Base-by-base conservation (phyloP, 1,139 yeast species). In the Kluyveromyces marxianus region DNA sequence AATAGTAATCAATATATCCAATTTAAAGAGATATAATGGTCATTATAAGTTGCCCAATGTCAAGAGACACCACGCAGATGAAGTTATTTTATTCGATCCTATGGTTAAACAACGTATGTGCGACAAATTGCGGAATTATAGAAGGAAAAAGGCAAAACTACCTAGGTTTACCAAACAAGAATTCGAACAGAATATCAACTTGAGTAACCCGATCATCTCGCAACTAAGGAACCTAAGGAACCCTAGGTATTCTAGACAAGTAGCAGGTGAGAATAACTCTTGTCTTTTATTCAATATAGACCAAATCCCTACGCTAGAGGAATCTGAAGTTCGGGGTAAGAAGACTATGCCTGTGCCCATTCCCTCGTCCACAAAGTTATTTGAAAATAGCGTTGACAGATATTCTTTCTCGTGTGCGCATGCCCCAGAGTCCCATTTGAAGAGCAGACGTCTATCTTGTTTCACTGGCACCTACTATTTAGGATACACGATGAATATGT, bases 181-280 rank as follows among this genome's bases (percentile, higher is more conserved):
- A n/a, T 34, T 33, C 8, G 38, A 40, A 5, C 43, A 40, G 24
- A 40, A 34, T 21, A 40, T 40, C 6, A 34, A 34, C 27, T 26
- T 35, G 7, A 35, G 28, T 6, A 37, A 40, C 24, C 38, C 43
- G 4, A 32, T 40, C 8, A 26, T 40, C 21, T 14, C 34, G 2
- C 26, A 26, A n/a, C 26, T 40, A 33, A 4, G 25, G 21, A 28
- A 27, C 4, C 8, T 40, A 8, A 26, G 43, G 24, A 28, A 10
- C 25, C 37, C 43, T n/a, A 35, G 33, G n/a, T 10, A n/a, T 7
- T 21, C 5, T 27, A 26, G 21, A 2, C 38, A 28, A 10, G n/a
- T 29, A n/a, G 30, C 37, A 24, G 38, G 37, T 24, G 38, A 40
- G n/a, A 24, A n/a, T 3, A 40, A 40, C 25, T 33, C 43, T 10